Evolutionary conservation across 345 rosid genomes (phyloP).

Genomic region (Erodium maritimum): DNA sequence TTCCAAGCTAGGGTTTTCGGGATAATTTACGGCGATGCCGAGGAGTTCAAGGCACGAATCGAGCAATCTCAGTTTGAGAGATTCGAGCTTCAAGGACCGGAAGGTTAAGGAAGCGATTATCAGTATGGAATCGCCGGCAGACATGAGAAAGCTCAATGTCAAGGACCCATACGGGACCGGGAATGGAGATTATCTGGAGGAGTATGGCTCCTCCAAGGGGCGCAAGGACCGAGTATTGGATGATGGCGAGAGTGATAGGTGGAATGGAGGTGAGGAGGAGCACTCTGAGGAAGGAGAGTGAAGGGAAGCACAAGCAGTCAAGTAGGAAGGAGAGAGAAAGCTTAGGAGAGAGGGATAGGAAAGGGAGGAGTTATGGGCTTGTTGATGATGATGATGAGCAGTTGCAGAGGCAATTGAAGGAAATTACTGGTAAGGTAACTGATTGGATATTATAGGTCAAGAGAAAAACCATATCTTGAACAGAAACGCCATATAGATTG

Average conservation of each 20-base stretch:
- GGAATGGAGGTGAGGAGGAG: conserved; percentile 38
- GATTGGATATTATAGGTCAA: conserved; percentile 27
- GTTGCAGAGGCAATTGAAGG: conserved; percentile 23
- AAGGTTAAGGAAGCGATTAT: conserved; percentile 28
- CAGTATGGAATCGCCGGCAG: conserved; percentile 36
- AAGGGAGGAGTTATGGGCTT: conserved; percentile 40
- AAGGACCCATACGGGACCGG: conserved; percentile 36
- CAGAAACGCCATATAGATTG: too few relatives aligned
- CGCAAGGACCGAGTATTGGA: conserved; percentile 40
- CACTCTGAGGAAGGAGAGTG: conserved; percentile 42
- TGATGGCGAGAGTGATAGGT: conserved; percentile 52
- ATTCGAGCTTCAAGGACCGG: conserved; percentile 42
- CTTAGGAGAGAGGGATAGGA: conserved; percentile 37
- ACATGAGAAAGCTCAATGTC: conserved; percentile 28
- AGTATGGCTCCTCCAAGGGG: conserved; percentile 45
- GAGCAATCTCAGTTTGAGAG: conserved; percentile 59
- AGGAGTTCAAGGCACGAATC: conserved; percentile 82
- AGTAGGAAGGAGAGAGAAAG: conserved; percentile 42
- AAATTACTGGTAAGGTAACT: conserved; percentile 44
- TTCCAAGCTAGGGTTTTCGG: neutral
- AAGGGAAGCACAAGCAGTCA: conserved; percentile 45
- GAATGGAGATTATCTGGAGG: conserved; percentile 58
- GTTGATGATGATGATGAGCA: conserved; percentile 29
- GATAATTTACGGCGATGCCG: conserved; percentile 38
- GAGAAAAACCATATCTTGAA: too few relatives aligned